Base-by-base conservation (phyloP, 495 filamentous ascomycete species). In the Penicillium samsonianum region DNA sequence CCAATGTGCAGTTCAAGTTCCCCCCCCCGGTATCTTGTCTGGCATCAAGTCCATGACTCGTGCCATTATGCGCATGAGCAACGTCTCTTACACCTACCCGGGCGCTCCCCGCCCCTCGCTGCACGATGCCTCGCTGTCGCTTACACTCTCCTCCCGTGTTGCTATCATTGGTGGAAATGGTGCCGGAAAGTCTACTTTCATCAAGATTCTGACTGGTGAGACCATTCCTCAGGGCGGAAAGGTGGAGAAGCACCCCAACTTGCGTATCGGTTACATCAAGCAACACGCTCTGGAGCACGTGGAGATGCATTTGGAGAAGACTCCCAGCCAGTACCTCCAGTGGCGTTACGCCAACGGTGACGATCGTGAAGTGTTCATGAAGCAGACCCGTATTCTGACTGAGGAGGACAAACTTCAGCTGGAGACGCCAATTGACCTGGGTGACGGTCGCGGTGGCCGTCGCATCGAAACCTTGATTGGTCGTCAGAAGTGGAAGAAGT, bases 241-340 rank as follows among this genome's bases (percentile, higher is more conserved):
- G 73, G 93, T 99, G 8, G 92, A 98, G 80, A 98, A 98, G 79
- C 95, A 99, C 69, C 95, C 95, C 65, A 98, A 98, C 69, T 74
- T 99, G 49, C 95, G 95, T 80, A 96, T 99, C 67, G 95, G 95
- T 45, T 98, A 98, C 80, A 96, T 98, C 81, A 96, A 97, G 79
- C 95, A 99, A 77, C 95, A 98, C 70, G 96, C 95, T 19, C 83
- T 99, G 11, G 94, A 99, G 80, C 94, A 98, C 83, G 93, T 99
- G 11, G 92, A 98, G 76, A 95, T 96, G 93, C 94, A 99, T 68
- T 82, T 99, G 62, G 94, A 99, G 72, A 98, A 98, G 84, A 99
- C 94, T 4, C 94, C 94, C 9, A 96, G 93, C 68, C 94, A 99
- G 73, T 99, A 99, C 67, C 82, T 99, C 31, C 93, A 97, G 78